phyloP scores from a whole-genome alignment of 2,329 filamentous ascomycete genomes.

The Talaromyces pinophilus region DNA sequence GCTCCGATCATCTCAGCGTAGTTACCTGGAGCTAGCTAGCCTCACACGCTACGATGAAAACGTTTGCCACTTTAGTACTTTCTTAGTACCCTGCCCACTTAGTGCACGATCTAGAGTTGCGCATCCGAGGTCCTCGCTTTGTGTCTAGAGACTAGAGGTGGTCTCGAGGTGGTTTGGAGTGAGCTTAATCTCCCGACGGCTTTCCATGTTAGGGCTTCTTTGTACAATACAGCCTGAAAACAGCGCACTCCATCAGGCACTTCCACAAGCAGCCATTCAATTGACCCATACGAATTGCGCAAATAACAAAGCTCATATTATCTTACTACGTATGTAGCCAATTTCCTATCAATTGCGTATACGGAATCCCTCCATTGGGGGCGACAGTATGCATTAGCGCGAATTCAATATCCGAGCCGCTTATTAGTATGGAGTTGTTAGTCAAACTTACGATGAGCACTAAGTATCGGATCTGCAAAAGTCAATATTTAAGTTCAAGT shows the following conservation, averaged over 20 bases:
- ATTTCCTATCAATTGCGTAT: neutral
- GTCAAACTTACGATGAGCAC: neutral
- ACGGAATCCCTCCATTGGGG: neutral
- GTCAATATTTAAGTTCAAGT: neutral
- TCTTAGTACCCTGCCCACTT: neutral
- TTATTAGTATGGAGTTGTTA: neutral
- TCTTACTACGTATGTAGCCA: neutral
- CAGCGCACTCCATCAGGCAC: neutral
- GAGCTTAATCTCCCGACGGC: neutral
- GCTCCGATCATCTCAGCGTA: conserved; percentile 7
- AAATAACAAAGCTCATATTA: neutral
- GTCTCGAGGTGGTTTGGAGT: neutral
- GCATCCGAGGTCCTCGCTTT: neutral
- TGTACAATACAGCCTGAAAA: neutral
- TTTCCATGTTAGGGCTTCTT: neutral
- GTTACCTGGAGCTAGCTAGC: neutral
- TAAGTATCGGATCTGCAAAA: neutral
- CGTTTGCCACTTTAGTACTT: neutral
- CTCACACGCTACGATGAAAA: neutral
- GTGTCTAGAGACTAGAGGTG: neutral
- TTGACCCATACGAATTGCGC: neutral
- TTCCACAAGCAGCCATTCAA: neutral
- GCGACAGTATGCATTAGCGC: conserved; percentile 2
- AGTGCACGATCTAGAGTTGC: neutral
- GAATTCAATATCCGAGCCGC: neutral